These are phyloP conservation scores for Aspergillus sergii DNA, from an alignment of 2,329 filamentous ascomycete genomes.

Conservation along the genomic window DNA sequence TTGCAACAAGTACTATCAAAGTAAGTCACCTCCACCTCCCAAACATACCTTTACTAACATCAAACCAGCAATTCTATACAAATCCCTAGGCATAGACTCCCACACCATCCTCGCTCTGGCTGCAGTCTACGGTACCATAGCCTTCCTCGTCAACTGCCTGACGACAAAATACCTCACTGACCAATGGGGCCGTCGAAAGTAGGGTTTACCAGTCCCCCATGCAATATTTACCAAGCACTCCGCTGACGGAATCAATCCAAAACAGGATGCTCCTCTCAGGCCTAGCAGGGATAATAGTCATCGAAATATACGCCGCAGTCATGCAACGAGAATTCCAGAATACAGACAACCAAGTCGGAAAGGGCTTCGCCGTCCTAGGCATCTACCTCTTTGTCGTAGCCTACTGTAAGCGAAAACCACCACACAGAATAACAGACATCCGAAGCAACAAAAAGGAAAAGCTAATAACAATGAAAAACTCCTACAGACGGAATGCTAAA, in stretches of 20 bases:
- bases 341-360: slow-evolving; percentile 57
- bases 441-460: neutral
- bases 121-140: slow-evolving; percentile 57
- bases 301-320: slow-evolving; percentile 61
- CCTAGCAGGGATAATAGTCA: slow-evolving; percentile 54
- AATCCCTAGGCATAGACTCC: slow-evolving; percentile 54
- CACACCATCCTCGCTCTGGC: slow-evolving; percentile 57
- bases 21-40: slow-evolving; percentile 20
- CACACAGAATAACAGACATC: neutral
- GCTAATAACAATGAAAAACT: neutral
- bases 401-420: slow-evolving; percentile 49
- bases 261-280: slow-evolving; percentile 59
- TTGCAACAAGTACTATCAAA: slow-evolving; percentile 34
- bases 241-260: slow-evolving; percentile 2
- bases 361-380: slow-evolving; percentile 62
- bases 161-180: slow-evolving; percentile 58
- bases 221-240: neutral
- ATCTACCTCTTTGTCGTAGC: slow-evolving; percentile 62
- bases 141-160: slow-evolving; percentile 54
- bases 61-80: slow-evolving; percentile 54
- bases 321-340: slow-evolving; percentile 62
- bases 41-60: slow-evolving; percentile 34
- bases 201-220: slow-evolving; percentile 8
- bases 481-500: slow-evolving; percentile 54
- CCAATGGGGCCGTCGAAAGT: slow-evolving; percentile 62